Base-by-base conservation (phyloP, 768 basidiomycete genomes). In the Tricholoma sp. region DNA sequence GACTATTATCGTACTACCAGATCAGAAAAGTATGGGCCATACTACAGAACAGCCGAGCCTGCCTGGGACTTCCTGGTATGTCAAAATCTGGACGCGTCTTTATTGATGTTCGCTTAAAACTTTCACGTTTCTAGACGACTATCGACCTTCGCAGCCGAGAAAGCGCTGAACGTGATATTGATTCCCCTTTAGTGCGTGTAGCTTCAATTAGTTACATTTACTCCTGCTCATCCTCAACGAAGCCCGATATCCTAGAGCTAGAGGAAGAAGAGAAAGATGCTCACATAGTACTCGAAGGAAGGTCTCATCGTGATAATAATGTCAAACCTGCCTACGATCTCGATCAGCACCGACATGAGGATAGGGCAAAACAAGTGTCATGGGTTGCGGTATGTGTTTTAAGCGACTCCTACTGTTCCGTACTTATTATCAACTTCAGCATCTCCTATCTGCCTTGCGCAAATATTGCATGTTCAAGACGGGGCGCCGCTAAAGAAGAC, bases 1-100 rank as follows among this genome's bases (percentile, higher is more conserved):
- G 52, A 53, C 29, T 53, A 53, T 13, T 53, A 53, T 42, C 52
- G 52, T 32, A 37, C 31, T 20, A 53, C 52, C 39, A 34, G n/a
- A 12, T 10, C 29, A 13, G 52, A 53, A 17, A 41, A 53, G 18
- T 53, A 53, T 17, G 52, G 52, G n/a, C 52, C 39, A 10, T 53
- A 42, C 41, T 53, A 28, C 41, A 53, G 37, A 18, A 42, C 41
- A 42, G 17, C 41, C 11, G 28, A 41, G 41, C 41, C 52, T 13
- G 28, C 20, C 17, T 24, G 17, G 4, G 52, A 53, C n/a, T 31
- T 44, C 6, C 42, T 31, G 52, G 52, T 44, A 37, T 20, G 32
- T 42, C 8, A 18, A 10, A 18, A 51, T 18, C 10, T 20, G 7
- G 10, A 36, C 24, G 20, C 13, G 18, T 37, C 50, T n/a, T 6